phyloP scores from a whole-genome alignment of 306 rosid genomes.

The Prunus padus region DNA sequence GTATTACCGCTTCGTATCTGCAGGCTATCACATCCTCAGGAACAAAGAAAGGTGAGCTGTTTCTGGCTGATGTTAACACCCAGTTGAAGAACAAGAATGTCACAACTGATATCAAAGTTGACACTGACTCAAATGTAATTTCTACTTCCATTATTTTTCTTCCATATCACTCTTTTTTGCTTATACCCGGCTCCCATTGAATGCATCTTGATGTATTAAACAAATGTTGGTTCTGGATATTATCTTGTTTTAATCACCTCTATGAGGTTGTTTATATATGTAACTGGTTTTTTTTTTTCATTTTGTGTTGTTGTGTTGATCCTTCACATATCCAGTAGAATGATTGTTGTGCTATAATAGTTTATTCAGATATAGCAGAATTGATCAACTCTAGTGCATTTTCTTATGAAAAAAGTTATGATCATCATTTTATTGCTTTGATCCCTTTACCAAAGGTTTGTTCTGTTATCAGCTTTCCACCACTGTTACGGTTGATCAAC shows the following conservation, averaged over 20 bases:
- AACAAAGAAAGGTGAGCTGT: slow-evolving; percentile 64
- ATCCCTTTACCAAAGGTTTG: slow-evolving; percentile 11
- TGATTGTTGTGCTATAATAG: neutral
- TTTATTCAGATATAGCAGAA: neutral
- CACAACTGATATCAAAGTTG: slow-evolving; percentile 88
- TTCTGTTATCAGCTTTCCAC: slow-evolving; percentile 55
- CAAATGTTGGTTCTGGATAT: neutral
- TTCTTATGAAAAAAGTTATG: neutral
- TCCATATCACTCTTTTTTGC: neutral
- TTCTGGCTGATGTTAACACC: slow-evolving; percentile 77
- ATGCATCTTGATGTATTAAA: neutral
- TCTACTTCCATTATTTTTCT: neutral
- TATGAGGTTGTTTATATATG: neutral
- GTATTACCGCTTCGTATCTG: slow-evolving; percentile 17
- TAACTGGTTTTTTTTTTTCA: neutral
- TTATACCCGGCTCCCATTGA: neutral
- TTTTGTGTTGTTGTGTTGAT: neutral
- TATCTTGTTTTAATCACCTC: neutral
- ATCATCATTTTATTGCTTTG: neutral
- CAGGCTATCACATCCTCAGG: slow-evolving; percentile 85
- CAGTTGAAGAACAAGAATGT: slow-evolving; percentile 74
- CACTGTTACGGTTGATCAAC: slow-evolving; percentile 69
- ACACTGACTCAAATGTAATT: slow-evolving; percentile 71
- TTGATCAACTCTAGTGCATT: neutral
- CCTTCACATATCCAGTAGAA: neutral